These are phyloP conservation scores for Alternaria rosae DNA, from an alignment of 2,329 filamentous ascomycete species.

Conservation along the genomic window DNA sequence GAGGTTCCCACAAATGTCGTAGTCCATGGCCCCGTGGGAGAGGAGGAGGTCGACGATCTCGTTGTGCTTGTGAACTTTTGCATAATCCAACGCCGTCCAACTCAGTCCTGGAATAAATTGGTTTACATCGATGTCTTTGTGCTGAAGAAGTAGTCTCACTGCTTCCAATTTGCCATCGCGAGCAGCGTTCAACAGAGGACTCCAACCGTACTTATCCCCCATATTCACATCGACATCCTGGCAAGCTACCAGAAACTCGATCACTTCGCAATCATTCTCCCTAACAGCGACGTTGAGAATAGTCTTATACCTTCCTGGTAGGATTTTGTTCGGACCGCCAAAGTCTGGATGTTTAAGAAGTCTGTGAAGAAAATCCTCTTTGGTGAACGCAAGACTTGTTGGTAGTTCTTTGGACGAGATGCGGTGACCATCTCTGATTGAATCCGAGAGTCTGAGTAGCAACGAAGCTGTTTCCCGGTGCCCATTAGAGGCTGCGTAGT, in stretches of 20 bases:
- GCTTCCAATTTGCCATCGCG: neutral
- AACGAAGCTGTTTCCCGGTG: neutral
- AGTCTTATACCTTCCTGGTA: accelerated
- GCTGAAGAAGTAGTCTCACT: neutral
- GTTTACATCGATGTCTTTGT: neutral
- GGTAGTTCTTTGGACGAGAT: accelerated
- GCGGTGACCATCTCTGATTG: accelerated
- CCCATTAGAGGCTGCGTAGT: neutral
- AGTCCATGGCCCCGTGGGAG: neutral
- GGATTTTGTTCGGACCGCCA: neutral
- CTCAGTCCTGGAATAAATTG: too few species aligned
- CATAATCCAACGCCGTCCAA: neutral
- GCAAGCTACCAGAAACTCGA: neutral
- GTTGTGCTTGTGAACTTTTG: neutral
- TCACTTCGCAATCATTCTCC: neutral
- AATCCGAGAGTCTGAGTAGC: neutral
- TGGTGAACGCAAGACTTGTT: neutral
- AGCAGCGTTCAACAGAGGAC: neutral
- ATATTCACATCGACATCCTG: neutral
- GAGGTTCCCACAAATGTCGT: too few species aligned
- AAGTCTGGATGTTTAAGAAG: neutral
- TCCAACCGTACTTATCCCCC: accelerated
- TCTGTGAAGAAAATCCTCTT: neutral
- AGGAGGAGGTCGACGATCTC: conserved; percentile 1
- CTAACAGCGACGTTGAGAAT: neutral